These are phyloP conservation scores for Acorus gramineus DNA, from an alignment of 106 monocot genomes.

Conservation along the genomic window DNA sequence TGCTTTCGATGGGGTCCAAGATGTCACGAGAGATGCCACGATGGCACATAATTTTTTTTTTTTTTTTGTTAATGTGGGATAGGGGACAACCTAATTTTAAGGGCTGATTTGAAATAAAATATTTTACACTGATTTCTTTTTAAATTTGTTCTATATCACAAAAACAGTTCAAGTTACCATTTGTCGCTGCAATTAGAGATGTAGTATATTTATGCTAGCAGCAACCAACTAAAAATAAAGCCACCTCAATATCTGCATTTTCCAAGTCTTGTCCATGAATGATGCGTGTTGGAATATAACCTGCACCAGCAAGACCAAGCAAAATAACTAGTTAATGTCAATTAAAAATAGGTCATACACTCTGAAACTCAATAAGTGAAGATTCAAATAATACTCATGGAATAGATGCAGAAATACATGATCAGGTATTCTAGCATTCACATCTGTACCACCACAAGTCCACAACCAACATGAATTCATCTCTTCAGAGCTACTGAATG, in stretches of 20 bases:
- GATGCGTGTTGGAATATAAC: constrained; percentile 79
- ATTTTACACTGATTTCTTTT: too few relatives aligned
- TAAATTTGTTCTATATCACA: too few relatives aligned
- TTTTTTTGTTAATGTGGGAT: too few relatives aligned
- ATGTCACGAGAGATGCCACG: too few relatives aligned
- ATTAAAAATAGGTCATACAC: not conserved
- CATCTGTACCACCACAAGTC: not conserved
- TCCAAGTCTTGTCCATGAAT: constrained; percentile 8
- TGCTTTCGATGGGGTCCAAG: too few relatives aligned
- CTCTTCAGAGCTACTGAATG: not conserved
- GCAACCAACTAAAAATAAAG: constrained; percentile 4
- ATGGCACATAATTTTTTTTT: too few relatives aligned
- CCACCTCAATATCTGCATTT: constrained; percentile 58
- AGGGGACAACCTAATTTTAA: too few relatives aligned
- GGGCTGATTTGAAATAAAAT: too few relatives aligned
- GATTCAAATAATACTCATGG: not conserved
- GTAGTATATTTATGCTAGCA: too few relatives aligned
- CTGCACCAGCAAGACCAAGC: constrained; percentile 21
- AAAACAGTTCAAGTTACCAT: too few relatives aligned
- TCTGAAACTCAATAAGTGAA: not conserved
- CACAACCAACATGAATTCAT: not conserved
- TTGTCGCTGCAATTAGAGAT: too few relatives aligned
- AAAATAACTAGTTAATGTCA: not conserved
- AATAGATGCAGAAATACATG: not conserved
- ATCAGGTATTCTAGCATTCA: not conserved